Percentiles rank a stretch among this genome's conserved stretches.
phyloP scores from a whole-genome alignment of 2,329 filamentous ascomycete species.

The Ploettnerulaceae sp. region DNA sequence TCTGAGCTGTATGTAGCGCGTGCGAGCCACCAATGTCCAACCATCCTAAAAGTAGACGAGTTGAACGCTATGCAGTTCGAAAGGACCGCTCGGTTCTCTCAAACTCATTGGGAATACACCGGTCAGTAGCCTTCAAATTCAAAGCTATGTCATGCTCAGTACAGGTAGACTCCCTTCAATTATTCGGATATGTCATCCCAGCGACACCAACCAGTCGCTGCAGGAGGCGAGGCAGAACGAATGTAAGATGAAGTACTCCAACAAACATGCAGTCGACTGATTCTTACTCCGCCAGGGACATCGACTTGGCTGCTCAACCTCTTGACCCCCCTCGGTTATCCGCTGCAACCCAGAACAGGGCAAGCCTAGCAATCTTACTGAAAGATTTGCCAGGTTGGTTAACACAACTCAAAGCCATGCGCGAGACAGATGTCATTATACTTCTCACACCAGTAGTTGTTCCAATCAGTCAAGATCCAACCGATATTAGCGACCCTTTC shows the following conservation, averaged over 20 bases:
- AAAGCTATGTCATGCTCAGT: too few species aligned
- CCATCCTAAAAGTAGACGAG: too few species aligned
- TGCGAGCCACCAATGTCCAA: too few species aligned
- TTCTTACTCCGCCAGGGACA: slow-evolving; percentile 23
- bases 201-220: neutral
- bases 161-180: neutral
- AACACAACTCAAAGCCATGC: slow-evolving; percentile 43
- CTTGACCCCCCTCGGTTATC: neutral
- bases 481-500: slow-evolving; percentile 59
- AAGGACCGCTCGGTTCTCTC: too few species aligned
- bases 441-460: slow-evolving; percentile 54
- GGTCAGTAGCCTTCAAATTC: too few species aligned
- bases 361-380: slow-evolving; percentile 18
- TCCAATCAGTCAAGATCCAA: slow-evolving; percentile 40
- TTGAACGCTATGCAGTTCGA: too few species aligned
- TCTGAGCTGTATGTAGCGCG: too few species aligned
- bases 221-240: neutral
- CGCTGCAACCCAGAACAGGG: neutral
- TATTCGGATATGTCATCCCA: neutral
- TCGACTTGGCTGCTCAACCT: slow-evolving; percentile 11
- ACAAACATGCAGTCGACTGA: neutral
- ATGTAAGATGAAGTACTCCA: neutral
- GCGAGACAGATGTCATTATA: slow-evolving; percentile 51
- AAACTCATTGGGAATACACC: too few species aligned
- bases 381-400: slow-evolving; percentile 40